phyloP scores from a whole-genome alignment of 805 yeast genomes.

The Lachancea fermentati region DNA sequence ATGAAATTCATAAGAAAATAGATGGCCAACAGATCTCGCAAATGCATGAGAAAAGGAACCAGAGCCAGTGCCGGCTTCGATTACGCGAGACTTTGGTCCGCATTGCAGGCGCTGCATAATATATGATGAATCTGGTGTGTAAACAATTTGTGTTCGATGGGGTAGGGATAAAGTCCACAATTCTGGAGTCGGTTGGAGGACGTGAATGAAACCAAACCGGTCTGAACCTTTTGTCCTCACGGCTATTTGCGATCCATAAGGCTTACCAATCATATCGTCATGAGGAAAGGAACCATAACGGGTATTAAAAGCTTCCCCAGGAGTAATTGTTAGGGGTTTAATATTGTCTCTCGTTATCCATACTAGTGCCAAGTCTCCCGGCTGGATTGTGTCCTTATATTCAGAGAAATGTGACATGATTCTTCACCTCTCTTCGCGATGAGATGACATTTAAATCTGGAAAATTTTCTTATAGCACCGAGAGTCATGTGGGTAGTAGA shows the following conservation, averaged over 20 bases:
- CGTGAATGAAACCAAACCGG: constrained; percentile 71
- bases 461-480: constrained; percentile 1
- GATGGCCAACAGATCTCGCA: constrained; percentile 73
- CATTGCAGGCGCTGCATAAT: constrained; percentile 78
- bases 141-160: constrained; percentile 95
- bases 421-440: not conserved
- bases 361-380: constrained; percentile 81
- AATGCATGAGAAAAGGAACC: constrained; percentile 93
- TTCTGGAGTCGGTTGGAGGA: constrained; percentile 90
- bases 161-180: constrained; percentile 95
- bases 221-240: constrained; percentile 52
- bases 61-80: constrained; percentile 98
- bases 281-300: constrained; percentile 90
- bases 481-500: not conserved
- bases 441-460: constrained; percentile 5
- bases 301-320: constrained; percentile 66
- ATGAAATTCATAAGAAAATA: constrained; percentile 90
- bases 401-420: constrained; percentile 39
- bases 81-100: constrained; percentile 67
- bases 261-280: constrained; percentile 69
- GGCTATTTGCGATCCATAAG: constrained; percentile 81
- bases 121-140: constrained; percentile 91
- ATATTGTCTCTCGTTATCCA: constrained; percentile 78
- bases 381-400: constrained; percentile 65
- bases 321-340: constrained; percentile 62